These are phyloP conservation scores for Kalanchoe fedtschenkoi DNA, from an alignment of 164 flowering plant species.

Conservation along the genomic window DNA sequence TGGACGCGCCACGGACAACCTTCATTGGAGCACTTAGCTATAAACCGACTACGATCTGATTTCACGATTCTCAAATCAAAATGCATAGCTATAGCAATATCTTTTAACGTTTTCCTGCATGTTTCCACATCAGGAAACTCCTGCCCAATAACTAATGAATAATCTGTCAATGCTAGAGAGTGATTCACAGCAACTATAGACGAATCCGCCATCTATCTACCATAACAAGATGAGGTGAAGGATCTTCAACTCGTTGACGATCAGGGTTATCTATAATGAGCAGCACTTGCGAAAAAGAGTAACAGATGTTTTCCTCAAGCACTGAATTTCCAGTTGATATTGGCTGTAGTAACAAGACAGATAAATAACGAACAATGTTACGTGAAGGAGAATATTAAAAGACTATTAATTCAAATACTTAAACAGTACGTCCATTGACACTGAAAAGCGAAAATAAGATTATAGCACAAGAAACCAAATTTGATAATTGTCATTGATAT, in stretches of 20 bases:
- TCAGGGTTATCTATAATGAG: slow-evolving; percentile 6
- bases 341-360: slow-evolving; percentile 6
- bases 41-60: slow-evolving; percentile 93
- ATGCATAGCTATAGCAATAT: slow-evolving; percentile 81
- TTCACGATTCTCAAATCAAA: slow-evolving; percentile 94
- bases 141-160: slow-evolving; percentile 62
- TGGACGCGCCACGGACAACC: slow-evolving; percentile 99
- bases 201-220: slow-evolving; percentile 24
- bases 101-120: slow-evolving; percentile 66
- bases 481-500: too few species aligned
- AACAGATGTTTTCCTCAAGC: slow-evolving; percentile 1
- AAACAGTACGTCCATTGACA: background rate
- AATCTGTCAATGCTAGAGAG: slow-evolving; percentile 19
- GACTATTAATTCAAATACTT: background rate
- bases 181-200: slow-evolving; percentile 13
- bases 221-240: slow-evolving; percentile 10
- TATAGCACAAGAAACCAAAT: too few species aligned
- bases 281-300: background rate
- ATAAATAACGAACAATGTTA: background rate
- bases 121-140: slow-evolving; percentile 71
- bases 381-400: background rate
- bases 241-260: slow-evolving; percentile 5
- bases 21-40: slow-evolving; percentile 89
- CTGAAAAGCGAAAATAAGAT: too few species aligned
- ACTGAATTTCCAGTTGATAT: slow-evolving; percentile 1